Percentiles rank a stretch among this genome's conserved stretches.
phyloP scores from a whole-genome alignment of 768 basidiomycete species.

The Psilocybe cyanescens region DNA sequence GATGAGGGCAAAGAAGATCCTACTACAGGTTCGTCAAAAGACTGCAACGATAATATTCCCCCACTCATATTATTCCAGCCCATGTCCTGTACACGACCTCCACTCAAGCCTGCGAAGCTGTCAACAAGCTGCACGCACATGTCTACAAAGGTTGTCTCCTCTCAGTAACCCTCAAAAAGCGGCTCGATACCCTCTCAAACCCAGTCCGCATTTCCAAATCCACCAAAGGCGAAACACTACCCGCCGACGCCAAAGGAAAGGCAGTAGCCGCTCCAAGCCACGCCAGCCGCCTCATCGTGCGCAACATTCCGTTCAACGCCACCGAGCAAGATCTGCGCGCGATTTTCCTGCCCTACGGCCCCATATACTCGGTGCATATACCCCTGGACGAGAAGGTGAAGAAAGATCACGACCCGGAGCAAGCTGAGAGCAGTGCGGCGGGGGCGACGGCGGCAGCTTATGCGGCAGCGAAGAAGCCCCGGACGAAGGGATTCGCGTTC shows the following conservation, averaged over 20 bases:
- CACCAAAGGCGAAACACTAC: conserved; percentile 25
- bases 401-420: conserved; percentile 24
- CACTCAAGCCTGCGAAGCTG: conserved; percentile 67
- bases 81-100: conserved; percentile 76
- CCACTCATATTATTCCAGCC: conserved; percentile 42
- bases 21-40: conserved; percentile 46
- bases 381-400: conserved; percentile 49
- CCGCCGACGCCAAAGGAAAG: conserved; percentile 37
- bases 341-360: conserved; percentile 85
- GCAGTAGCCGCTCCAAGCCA: conserved; percentile 58
- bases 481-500: conserved; percentile 88
- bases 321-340: conserved; percentile 86
- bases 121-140: conserved; percentile 86
- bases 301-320: conserved; percentile 86
- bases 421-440: conserved; percentile 18
- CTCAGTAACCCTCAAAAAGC: conserved; percentile 88
- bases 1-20: conserved; percentile 50
- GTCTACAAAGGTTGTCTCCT: conserved; percentile 89
- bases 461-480: conserved; percentile 25
- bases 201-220: conserved; percentile 26
- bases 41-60: neutral
- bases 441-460: conserved; percentile 20
- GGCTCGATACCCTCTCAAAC: conserved; percentile 70
- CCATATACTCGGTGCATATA: conserved; percentile 84
- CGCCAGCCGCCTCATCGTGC: conserved; percentile 83